These are phyloP conservation scores for Drosera spatulata DNA, from an alignment of 179 eudicot species.

Conservation along the genomic window DNA sequence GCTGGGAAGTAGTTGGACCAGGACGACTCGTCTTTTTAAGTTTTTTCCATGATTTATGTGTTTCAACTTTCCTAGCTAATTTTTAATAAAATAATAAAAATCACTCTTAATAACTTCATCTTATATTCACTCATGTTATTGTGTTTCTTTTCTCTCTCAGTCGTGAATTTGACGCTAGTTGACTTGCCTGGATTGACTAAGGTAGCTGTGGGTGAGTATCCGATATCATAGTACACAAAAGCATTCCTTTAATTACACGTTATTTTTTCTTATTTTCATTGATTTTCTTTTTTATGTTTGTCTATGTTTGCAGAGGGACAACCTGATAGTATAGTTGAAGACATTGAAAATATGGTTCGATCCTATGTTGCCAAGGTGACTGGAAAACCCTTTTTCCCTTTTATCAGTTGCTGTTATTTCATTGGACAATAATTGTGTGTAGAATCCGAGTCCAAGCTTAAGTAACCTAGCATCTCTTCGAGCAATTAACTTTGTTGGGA, in stretches of 20 bases:
- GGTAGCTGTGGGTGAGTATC: conserved; percentile 64
- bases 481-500: no score
- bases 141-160: conserved; percentile 18
- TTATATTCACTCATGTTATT: neutral
- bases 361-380: conserved; percentile 61
- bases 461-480: no score
- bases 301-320: conserved; percentile 50
- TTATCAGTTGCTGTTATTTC: neutral
- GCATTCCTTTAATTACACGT: no score
- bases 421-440: neutral
- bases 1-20: no score
- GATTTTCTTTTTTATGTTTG: no score
- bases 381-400: neutral
- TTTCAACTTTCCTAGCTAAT: no score
- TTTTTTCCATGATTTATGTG: no score
- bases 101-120: no score
- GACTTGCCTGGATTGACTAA: conserved; percentile 80
- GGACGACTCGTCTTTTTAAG: no score
- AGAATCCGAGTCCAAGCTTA: no score
- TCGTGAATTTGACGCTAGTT: conserved; percentile 66
- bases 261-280: no score
- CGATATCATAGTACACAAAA: neutral
- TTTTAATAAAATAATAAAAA: neutral
- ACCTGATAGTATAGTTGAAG: conserved; percentile 53
- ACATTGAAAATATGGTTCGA: conserved; percentile 63